Evolutionary conservation across 768 basidiomycete genomes (phyloP).

Genomic region (Vararia minispora): DNA sequence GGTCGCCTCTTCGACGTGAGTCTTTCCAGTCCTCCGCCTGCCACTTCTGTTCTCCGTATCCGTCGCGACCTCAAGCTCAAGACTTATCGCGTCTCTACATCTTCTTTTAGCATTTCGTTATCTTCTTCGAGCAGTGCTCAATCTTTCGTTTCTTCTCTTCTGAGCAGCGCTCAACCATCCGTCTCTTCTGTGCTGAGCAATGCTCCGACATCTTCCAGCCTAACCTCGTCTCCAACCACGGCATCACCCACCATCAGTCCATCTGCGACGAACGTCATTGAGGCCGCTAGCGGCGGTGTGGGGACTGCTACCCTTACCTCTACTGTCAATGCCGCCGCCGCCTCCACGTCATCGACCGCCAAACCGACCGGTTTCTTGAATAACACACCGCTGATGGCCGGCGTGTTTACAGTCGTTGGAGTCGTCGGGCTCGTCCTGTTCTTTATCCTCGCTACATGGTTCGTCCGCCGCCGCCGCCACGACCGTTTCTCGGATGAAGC

Average conservation of each 20-base stretch:
- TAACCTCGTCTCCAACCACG: neutral
- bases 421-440: conserved; percentile 35
- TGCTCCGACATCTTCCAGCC: neutral
- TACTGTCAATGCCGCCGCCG: conserved; percentile 17
- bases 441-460: conserved; percentile 31
- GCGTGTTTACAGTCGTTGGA: conserved; percentile 44
- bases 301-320: conserved; percentile 14
- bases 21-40: too few relatives aligned
- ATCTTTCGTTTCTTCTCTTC: neutral
- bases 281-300: conserved; percentile 3
- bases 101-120: conserved; percentile 7
- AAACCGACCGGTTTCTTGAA: conserved; percentile 38
- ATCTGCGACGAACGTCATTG: conserved; percentile 9
- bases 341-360: conserved; percentile 18
- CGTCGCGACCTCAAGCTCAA: too few relatives aligned
- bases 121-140: neutral
- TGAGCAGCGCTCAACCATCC: neutral
- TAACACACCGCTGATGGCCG: conserved; percentile 53
- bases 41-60: too few relatives aligned
- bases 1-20: too few relatives aligned
- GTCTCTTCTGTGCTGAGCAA: neutral
- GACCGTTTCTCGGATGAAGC: conserved; percentile 19
- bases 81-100: conserved; percentile 14
- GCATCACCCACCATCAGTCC: conserved; percentile 2
- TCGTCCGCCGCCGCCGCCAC: conserved; percentile 37